These are phyloP conservation scores for Corynespora cassiicola DNA, from an alignment of 2,329 filamentous ascomycete genomes.

Conservation along the genomic window DNA sequence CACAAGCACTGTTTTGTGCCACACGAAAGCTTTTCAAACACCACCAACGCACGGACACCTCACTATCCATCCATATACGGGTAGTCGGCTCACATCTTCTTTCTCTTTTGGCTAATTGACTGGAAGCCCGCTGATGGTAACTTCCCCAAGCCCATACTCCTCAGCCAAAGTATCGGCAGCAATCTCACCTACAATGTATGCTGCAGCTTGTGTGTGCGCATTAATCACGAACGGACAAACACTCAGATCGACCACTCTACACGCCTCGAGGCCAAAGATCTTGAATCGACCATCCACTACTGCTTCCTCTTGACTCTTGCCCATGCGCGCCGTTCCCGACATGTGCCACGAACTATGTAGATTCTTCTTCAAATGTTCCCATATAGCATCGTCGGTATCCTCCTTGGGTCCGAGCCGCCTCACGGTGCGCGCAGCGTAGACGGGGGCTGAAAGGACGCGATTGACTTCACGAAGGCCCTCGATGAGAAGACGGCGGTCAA, in stretches of 20 bases:
- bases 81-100: too few species aligned
- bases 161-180: slow-evolving; percentile 11
- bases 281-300: slow-evolving; percentile 57
- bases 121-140: too few species aligned
- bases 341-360: slow-evolving; percentile 31
- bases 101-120: too few species aligned
- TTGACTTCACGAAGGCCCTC: slow-evolving; percentile 48
- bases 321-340: slow-evolving; percentile 32
- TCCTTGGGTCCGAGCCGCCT: slow-evolving; percentile 47
- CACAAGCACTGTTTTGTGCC: too few species aligned
- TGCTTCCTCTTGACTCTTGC: slow-evolving; percentile 47
- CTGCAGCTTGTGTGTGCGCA: slow-evolving; percentile 57
- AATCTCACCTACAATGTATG: slow-evolving; percentile 44
- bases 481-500: slow-evolving; percentile 49
- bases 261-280: slow-evolving; percentile 53
- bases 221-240: slow-evolving; percentile 49
- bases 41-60: too few species aligned
- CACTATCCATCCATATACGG: too few species aligned
- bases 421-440: slow-evolving; percentile 49
- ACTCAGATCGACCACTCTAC: slow-evolving; percentile 51
- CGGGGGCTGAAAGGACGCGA: slow-evolving; percentile 39
- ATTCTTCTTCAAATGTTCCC: slow-evolving; percentile 17
- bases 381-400: slow-evolving; percentile 57
- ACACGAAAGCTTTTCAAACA: too few species aligned
- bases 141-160: slow-evolving; percentile 12